Evolutionary conservation across 202 grass and related monocot species (phyloP).

Genomic region (Panicum hallii): DNA sequence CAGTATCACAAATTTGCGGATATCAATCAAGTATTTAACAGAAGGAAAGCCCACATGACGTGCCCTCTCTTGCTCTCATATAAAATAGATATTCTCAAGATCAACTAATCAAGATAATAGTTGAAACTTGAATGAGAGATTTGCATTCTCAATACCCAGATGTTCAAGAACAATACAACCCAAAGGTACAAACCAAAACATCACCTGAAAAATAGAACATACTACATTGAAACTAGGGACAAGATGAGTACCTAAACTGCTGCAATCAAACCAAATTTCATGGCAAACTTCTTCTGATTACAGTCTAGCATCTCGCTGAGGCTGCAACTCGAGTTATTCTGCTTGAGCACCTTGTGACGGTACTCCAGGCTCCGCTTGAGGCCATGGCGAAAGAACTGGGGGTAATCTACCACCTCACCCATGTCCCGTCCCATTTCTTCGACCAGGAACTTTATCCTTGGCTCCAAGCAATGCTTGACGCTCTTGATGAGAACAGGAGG

Average conservation of each 20-base stretch:
- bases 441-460: conserved; percentile 90
- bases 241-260: conserved; percentile 48
- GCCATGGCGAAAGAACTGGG: conserved; percentile 83
- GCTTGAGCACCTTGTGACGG: conserved; percentile 80
- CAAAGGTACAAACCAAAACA: conserved; percentile 40
- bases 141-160: conserved; percentile 36
- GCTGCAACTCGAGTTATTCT: conserved; percentile 72
- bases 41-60: conserved; percentile 29
- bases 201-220: conserved; percentile 41
- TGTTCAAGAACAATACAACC: conserved; percentile 36
- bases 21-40: not conserved
- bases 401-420: conserved; percentile 76
- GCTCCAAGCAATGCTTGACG: conserved; percentile 81
- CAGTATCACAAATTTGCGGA: not conserved
- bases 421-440: conserved; percentile 81
- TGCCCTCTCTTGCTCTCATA: conserved; percentile 29
- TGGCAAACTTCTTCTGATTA: conserved; percentile 82
- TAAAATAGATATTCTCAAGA: not conserved
- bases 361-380: conserved; percentile 88
- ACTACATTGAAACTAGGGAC: conserved; percentile 44
- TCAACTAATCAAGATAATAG: not conserved
- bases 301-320: conserved; percentile 94
- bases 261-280: conserved; percentile 67
- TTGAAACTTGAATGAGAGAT: conserved; percentile 12
- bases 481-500: conserved; percentile 92